Base-by-base conservation (phyloP, 169 alveolate species). In the Ichthyophthirius multifiliis region DNA sequence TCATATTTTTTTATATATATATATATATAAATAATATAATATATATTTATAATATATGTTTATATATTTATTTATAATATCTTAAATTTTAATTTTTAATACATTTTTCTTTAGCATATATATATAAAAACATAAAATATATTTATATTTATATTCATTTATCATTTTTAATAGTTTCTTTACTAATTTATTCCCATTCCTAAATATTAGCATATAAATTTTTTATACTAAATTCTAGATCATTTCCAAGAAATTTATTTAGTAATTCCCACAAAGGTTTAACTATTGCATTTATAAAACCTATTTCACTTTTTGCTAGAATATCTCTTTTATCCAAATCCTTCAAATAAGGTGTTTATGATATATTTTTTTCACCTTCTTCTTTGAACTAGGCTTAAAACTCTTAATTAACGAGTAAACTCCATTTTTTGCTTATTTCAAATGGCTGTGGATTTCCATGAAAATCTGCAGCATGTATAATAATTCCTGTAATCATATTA, bases 391-490 rank as follows among this genome's bases (percentile, higher is more conserved):
- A 45, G 23, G 31, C 18, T 13, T 45, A 6, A 63, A 89, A 89
- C 65, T 89, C 94, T 65, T 80, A 83, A 43, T 83, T 74, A 3
- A 88, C 93, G 34, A 76, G 34, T 23, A 65, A 55, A 34, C 86
- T 80, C 93, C 93, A 88, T 65, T 75, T 45, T 30, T 46, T 37
- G 64, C 87, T 65, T 12, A 83, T 55, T 44, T 34, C 18, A 65
- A 65, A 76, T 4, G 55, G 75, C 55, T 89, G 76, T 15, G 82
- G 87, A 5, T 87, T 83, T 43, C 84, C 84, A 13, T 85, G 48
- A 41, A 88, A 75, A 74, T 88, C 93, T 18, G 85, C 63, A 13
- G 83, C 62, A 43, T 88, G 93, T 12, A 88, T 43, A n/a, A 82
- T 74, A 74, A 79, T 78, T 20, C 86, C 75, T 64, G 73, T 48